These are phyloP conservation scores for Metarhizium robertsii DNA, from an alignment of 2,329 filamentous ascomycete species.

Conservation along the genomic window DNA sequence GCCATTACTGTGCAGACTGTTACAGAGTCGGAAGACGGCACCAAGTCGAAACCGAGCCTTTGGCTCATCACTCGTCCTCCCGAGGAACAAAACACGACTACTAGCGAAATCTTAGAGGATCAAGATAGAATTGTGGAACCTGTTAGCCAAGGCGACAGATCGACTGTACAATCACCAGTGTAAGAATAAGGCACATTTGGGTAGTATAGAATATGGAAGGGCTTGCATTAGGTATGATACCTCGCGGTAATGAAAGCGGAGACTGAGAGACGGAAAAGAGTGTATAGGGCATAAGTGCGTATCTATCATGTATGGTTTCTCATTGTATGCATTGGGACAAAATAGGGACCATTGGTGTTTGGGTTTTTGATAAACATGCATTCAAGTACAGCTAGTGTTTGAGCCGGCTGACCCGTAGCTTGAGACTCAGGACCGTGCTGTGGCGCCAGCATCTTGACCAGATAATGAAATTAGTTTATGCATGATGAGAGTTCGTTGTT, in stretches of 20 bases:
- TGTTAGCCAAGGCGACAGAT: background rate
- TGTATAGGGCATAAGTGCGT: background rate
- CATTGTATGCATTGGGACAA: background rate
- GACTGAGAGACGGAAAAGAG: background rate
- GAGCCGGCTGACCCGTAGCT: background rate
- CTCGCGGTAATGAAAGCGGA: background rate
- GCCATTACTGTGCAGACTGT: conserved; percentile 13
- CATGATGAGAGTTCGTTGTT: background rate
- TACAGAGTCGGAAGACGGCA: conserved; percentile 9
- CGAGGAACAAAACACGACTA: background rate
- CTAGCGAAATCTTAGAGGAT: background rate
- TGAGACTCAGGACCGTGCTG: background rate
- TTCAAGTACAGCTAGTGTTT: background rate
- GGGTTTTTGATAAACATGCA: background rate
- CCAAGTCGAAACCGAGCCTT: conserved; percentile 9
- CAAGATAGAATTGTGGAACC: background rate
- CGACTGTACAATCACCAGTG: background rate
- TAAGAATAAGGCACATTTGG: background rate
- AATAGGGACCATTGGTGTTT: background rate
- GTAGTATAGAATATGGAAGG: background rate
- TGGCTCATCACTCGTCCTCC: conserved; percentile 4
- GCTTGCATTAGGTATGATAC: background rate
- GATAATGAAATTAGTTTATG: background rate
- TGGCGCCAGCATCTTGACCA: background rate
- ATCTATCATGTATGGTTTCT: background rate